Percentiles rank a stretch among this genome's conserved stretches.
Conservation (phyloP, 83 land plant genomes). For the Larix sibirica region DNA sequence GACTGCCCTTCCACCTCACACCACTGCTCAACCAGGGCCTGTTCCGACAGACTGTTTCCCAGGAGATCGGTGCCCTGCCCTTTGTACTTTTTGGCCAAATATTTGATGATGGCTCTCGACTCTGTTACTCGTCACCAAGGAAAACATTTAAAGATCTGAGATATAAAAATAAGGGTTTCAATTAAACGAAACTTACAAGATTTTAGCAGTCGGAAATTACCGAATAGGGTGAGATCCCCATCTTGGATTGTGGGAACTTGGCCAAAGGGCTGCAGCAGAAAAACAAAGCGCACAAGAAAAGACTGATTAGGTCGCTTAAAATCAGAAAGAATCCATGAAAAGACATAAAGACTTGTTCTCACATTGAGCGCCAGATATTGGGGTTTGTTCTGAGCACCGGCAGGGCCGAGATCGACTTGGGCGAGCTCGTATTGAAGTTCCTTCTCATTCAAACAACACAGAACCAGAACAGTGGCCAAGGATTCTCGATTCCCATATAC, state of each 20-base stretch:
- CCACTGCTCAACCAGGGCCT: slow-evolving; percentile 38
- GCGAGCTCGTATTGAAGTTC: too few species aligned
- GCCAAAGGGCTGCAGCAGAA: slow-evolving; percentile 49
- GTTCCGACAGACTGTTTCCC: slow-evolving; percentile 26
- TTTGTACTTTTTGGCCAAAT: slow-evolving; percentile 26
- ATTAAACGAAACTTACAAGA: neutral
- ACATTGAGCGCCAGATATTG: neutral
- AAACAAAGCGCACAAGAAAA: neutral
- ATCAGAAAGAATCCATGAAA: neutral
- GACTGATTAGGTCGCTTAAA: neutral
- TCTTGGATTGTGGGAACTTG: slow-evolving; percentile 37
- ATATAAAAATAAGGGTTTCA: neutral
- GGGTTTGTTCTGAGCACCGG: too few species aligned
- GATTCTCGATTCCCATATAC: too few species aligned
- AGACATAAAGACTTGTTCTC: neutral
- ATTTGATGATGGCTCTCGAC: slow-evolving; percentile 49
- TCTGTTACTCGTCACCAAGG: slow-evolving; percentile 22
- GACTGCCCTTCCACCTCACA: slow-evolving; percentile 36
- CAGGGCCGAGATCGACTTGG: too few species aligned
- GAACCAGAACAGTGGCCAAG: too few species aligned
- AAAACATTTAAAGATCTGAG: neutral
- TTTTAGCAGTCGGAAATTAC: slow-evolving; percentile 6
- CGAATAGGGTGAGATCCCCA: slow-evolving; percentile 36
- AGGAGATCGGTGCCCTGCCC: slow-evolving; percentile 23
- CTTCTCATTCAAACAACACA: too few species aligned